A percentile compares a stretch with the other conserved stretches of the same genome.
These are phyloP conservation scores for Boechera retrofracta DNA, from an alignment of 345 rosid genomes.

Conservation along the genomic window DNA sequence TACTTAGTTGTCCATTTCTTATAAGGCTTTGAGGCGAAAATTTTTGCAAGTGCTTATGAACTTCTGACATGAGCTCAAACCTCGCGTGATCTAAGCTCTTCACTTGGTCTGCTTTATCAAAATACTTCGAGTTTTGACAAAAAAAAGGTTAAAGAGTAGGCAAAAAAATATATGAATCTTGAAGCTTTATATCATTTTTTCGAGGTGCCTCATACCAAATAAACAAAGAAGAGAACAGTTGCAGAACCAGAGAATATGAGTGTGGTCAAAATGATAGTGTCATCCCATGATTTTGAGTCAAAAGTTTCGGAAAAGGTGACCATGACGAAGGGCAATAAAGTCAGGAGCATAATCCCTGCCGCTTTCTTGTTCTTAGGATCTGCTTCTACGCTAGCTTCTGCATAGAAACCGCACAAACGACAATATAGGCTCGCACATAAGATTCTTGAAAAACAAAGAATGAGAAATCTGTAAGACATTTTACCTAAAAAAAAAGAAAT, in stretches of 20 bases:
- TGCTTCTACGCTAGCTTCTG: conserved; percentile 36
- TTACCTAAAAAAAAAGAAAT: neutral
- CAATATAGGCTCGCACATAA: neutral
- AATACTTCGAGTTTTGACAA: conserved; percentile 24
- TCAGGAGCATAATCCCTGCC: conserved; percentile 45
- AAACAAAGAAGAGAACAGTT: conserved; percentile 39
- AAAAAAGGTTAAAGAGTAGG: neutral
- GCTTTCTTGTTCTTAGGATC: conserved; percentile 44
- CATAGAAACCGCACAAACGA: neutral
- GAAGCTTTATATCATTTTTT: neutral
- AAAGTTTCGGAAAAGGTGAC: conserved; percentile 37
- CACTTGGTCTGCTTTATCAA: conserved; percentile 31
- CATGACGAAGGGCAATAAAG: conserved; percentile 38
- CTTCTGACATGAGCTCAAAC: conserved; percentile 47
- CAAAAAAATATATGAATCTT: neutral
- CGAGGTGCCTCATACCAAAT: conserved; percentile 25
- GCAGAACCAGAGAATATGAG: conserved; percentile 39
- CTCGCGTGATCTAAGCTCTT: conserved; percentile 40
- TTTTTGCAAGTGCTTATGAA: conserved; percentile 30
- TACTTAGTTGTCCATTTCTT: conserved; percentile 38
- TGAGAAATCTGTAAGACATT: neutral
- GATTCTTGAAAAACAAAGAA: neutral
- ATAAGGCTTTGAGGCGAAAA: conserved; percentile 39
- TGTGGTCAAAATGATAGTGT: conserved; percentile 27
- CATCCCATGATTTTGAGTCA: conserved; percentile 33